phyloP scores from a whole-genome alignment of 352 stramenopile species.

The Plasmopara muralis region DNA sequence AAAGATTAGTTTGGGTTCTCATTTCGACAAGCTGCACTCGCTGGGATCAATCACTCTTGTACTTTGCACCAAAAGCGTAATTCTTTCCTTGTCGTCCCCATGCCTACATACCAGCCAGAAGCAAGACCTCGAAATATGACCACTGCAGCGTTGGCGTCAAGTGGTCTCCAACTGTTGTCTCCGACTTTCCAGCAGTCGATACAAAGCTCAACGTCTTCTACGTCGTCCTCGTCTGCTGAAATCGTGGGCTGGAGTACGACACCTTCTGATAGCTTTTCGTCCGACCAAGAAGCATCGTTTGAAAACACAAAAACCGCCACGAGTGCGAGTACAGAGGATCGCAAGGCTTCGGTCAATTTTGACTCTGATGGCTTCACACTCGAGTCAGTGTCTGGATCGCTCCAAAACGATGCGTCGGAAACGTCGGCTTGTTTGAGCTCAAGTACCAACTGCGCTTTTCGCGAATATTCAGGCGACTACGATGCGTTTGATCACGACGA shows the following conservation, averaged over 20 bases:
- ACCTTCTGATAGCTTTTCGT: no score
- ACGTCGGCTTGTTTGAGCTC: not conserved
- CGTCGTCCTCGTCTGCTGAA: no score
- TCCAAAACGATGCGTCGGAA: no score
- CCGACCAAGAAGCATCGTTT: no score
- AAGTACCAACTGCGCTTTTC: not conserved
- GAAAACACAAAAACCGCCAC: not conserved
- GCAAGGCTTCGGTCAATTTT: constrained; percentile 9
- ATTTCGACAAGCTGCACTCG: no score
- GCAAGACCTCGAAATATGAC: constrained; percentile 6
- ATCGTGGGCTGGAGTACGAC: no score
- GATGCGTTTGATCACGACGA: constrained; percentile 18
- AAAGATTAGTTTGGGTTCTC: no score
- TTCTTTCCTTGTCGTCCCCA: not conserved
- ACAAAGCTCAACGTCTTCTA: constrained; percentile 3
- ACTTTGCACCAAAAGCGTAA: no score
- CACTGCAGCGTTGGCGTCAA: not conserved
- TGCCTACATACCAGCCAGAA: constrained; percentile 1
- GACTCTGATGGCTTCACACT: constrained; percentile 50
- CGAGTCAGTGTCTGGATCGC: constrained; percentile 24
- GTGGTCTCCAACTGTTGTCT: constrained; percentile 30
- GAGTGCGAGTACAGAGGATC: no score
- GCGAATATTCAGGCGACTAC: constrained; percentile 1
- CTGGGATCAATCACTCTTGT: no score
- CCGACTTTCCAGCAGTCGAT: constrained; percentile 31